These are phyloP conservation scores for Salix arbutifolia DNA, from an alignment of 345 rosid species.

Conservation along the genomic window DNA sequence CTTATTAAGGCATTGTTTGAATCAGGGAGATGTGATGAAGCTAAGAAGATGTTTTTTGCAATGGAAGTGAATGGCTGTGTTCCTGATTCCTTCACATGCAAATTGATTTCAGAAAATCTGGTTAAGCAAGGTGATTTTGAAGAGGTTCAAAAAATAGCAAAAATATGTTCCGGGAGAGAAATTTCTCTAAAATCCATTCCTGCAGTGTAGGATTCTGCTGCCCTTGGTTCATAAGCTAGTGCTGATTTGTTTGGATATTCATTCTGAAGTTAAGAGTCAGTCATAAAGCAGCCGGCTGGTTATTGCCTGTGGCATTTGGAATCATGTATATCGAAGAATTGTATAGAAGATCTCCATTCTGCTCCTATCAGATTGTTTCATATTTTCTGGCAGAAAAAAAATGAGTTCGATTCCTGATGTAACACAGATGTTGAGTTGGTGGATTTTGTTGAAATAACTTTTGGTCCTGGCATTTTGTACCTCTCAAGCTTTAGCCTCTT, in stretches of 20 bases:
- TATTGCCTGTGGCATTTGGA: conserved; percentile 1
- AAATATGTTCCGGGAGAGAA: conserved; percentile 20
- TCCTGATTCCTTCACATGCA: conserved; percentile 54
- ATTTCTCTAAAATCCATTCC: conserved; percentile 18
- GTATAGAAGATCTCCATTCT: neutral
- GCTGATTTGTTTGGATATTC: neutral
- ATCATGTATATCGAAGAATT: neutral
- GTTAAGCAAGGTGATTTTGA: conserved; percentile 20
- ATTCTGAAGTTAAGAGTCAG: neutral
- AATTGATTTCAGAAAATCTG: conserved; percentile 36
- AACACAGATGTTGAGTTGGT: neutral
- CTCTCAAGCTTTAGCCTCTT: neutral
- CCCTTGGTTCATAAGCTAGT: conserved; percentile 1
- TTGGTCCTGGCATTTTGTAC: neutral
- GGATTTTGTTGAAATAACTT: neutral
- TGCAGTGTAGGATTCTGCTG: conserved; percentile 2
- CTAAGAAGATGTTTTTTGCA: conserved; percentile 45
- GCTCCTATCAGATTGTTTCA: neutral
- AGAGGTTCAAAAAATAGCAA: conserved; percentile 29
- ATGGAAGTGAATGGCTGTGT: conserved; percentile 60
- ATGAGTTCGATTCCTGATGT: neutral
- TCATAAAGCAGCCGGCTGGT: neutral
- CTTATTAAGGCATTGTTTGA: conserved; percentile 52
- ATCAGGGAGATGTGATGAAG: conserved; percentile 53
- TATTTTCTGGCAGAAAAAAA: neutral